Evolutionary conservation across 805 yeast genomes (phyloP).

Genomic region (Metschnikowia bowlesiae): DNA sequence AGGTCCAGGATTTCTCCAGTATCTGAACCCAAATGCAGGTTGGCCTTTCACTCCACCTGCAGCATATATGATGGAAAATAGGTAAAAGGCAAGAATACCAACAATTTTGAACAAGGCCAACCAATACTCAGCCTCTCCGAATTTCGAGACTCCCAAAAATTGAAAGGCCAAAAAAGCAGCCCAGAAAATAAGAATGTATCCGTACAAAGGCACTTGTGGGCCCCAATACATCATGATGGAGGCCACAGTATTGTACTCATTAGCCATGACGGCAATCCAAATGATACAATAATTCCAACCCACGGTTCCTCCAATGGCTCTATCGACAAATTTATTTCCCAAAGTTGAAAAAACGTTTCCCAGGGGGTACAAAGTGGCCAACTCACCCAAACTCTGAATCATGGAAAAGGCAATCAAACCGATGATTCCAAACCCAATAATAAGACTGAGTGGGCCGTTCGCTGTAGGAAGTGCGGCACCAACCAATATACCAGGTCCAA

Average conservation of each 20-base stretch:
- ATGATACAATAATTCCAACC: constrained; percentile 51
- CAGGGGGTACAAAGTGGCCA: constrained; percentile 50
- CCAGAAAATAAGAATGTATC: constrained; percentile 53
- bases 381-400: constrained; percentile 54
- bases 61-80: constrained; percentile 45
- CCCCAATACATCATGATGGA: constrained; percentile 49
- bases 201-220: constrained; percentile 50
- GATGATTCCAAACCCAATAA: constrained; percentile 49
- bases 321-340: constrained; percentile 48
- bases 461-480: constrained; percentile 50
- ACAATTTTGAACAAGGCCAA: constrained; percentile 46
- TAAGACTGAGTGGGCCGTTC: constrained; percentile 49
- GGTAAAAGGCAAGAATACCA: constrained; percentile 46
- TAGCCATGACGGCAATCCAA: constrained; percentile 53
- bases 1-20: constrained; percentile 42
- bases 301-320: constrained; percentile 54
- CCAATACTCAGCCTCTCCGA: constrained; percentile 56
- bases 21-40: constrained; percentile 38
- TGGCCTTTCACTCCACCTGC: constrained; percentile 42
- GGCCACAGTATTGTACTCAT: constrained; percentile 52
- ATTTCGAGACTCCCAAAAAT: constrained; percentile 46
- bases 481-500: constrained; percentile 57
- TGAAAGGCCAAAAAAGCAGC: constrained; percentile 47
- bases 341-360: constrained; percentile 49
- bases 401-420: constrained; percentile 51